phyloP scores from a whole-genome alignment of 1,139 yeast species.

The Debaryomyces sp. region DNA sequence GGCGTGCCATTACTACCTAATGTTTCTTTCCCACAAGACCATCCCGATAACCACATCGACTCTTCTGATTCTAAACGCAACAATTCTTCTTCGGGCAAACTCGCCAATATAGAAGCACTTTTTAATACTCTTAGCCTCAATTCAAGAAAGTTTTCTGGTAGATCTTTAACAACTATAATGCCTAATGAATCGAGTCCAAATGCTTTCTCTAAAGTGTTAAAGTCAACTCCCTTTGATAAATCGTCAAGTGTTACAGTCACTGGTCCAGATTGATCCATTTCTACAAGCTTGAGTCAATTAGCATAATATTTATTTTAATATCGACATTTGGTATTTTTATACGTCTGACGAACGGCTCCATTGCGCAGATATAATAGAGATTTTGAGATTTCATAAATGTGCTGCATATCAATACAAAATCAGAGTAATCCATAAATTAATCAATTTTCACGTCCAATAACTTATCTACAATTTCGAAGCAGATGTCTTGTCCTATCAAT shows the following conservation, averaged over 20 bases:
- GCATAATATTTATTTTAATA: neutral
- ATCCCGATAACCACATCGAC: conserved; percentile 56
- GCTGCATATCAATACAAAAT: too few species aligned
- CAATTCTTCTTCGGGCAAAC: conserved; percentile 37
- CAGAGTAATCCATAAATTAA: too few species aligned
- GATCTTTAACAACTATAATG: conserved; percentile 46
- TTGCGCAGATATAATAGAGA: neutral
- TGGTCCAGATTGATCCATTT: conserved; percentile 17
- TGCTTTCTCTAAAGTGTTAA: conserved; percentile 40
- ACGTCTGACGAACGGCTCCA: neutral
- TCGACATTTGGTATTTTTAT: neutral
- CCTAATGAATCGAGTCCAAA: conserved; percentile 65
- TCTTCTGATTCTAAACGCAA: conserved; percentile 49
- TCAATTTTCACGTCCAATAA: too few species aligned
- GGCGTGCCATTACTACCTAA: conserved; percentile 42
- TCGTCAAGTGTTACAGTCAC: conserved; percentile 38
- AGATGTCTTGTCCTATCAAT: too few species aligned
- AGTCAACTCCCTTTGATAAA: conserved; percentile 35
- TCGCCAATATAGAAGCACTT: conserved; percentile 50
- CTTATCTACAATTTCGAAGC: too few species aligned
- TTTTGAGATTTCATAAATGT: too few species aligned
- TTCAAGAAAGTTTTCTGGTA: conserved; percentile 41
- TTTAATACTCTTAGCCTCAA: conserved; percentile 48
- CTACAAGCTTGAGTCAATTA: too few species aligned
- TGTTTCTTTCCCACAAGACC: conserved; percentile 67